A percentile compares a stretch with the other conserved stretches of the same genome.
phyloP scores from a whole-genome alignment of 495 filamentous ascomycete species.

The Hypomontagnella submonticulosa region DNA sequence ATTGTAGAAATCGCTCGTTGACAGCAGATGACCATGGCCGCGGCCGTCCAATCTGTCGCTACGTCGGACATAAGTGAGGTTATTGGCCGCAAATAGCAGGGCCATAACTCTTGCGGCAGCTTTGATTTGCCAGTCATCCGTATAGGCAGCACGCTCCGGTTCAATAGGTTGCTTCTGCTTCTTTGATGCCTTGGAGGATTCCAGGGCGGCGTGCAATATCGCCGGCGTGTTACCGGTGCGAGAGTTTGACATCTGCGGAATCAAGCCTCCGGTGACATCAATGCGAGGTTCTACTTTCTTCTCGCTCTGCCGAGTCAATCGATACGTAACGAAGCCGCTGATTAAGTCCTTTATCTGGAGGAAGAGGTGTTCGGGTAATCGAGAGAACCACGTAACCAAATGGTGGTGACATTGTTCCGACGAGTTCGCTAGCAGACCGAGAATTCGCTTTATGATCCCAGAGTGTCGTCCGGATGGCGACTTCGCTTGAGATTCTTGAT shows the following conservation, averaged over 20 bases:
- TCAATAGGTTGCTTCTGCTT: slow-evolving; percentile 60
- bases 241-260: slow-evolving; percentile 74
- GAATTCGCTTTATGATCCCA: slow-evolving; percentile 86
- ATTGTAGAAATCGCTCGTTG: slow-evolving; percentile 89
- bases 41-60: slow-evolving; percentile 38
- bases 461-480: slow-evolving; percentile 64
- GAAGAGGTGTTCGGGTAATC: slow-evolving; percentile 75
- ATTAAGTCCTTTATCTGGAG: slow-evolving; percentile 78
- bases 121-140: slow-evolving; percentile 92
- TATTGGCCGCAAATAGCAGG: slow-evolving; percentile 86
- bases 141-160: slow-evolving; percentile 71
- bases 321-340: slow-evolving; percentile 83
- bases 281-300: slow-evolving; percentile 68
- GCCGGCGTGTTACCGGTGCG: slow-evolving; percentile 72
- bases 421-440: slow-evolving; percentile 82
- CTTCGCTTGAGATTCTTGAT: slow-evolving; percentile 37
- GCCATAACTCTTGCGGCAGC: slow-evolving; percentile 85
- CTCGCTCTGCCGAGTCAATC: slow-evolving; percentile 77
- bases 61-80: slow-evolving; percentile 56
- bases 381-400: slow-evolving; percentile 86
- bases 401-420: slow-evolving; percentile 81
- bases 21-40: slow-evolving; percentile 70
- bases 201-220: slow-evolving; percentile 79
- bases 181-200: slow-evolving; percentile 50
- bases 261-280: slow-evolving; percentile 70